These are phyloP conservation scores for Mucor saturninus DNA, from an alignment of 371 early-diverging fungal species.

Conservation along the genomic window DNA sequence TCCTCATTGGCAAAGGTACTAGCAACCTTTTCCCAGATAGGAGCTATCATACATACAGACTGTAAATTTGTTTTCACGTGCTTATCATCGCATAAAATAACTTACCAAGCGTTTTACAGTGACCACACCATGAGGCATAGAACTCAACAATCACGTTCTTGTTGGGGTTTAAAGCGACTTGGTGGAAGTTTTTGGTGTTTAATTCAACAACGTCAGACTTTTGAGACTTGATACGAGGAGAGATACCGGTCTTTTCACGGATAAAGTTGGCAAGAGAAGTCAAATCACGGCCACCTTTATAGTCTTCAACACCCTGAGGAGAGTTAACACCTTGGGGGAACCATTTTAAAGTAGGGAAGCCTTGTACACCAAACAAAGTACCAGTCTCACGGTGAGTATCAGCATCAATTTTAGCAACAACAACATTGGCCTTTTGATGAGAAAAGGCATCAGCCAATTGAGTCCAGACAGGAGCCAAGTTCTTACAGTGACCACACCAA, in stretches of 20 bases:
- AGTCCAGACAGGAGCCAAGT: conserved; percentile 84
- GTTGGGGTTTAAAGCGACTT: conserved; percentile 60
- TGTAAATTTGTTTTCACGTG: too few relatives aligned
- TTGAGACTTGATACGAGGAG: conserved; percentile 64
- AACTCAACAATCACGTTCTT: conserved; percentile 83
- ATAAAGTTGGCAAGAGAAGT: conserved; percentile 78
- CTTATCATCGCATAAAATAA: neutral
- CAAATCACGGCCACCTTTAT: conserved; percentile 83
- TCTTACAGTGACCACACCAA: conserved; percentile 96
- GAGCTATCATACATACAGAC: conserved; percentile 40
- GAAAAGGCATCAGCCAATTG: conserved; percentile 79
- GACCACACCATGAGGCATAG: conserved; percentile 88
- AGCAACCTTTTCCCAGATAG: conserved; percentile 68
- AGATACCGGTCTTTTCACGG: conserved; percentile 73
- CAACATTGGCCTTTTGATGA: conserved; percentile 69
- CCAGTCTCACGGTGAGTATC: conserved; percentile 84
- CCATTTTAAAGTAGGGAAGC: conserved; percentile 95
- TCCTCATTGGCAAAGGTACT: conserved; percentile 54
- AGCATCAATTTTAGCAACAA: conserved; percentile 92
- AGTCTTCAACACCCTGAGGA: conserved; percentile 74
- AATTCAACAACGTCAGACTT: conserved; percentile 70
- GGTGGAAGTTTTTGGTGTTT: conserved; percentile 69
- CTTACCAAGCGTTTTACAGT: conserved; percentile 77
- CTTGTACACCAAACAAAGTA: conserved; percentile 69
- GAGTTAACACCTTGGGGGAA: conserved; percentile 78